These are phyloP conservation scores for Calonectria montana DNA, from an alignment of 2,329 filamentous ascomycete species.

Conservation along the genomic window DNA sequence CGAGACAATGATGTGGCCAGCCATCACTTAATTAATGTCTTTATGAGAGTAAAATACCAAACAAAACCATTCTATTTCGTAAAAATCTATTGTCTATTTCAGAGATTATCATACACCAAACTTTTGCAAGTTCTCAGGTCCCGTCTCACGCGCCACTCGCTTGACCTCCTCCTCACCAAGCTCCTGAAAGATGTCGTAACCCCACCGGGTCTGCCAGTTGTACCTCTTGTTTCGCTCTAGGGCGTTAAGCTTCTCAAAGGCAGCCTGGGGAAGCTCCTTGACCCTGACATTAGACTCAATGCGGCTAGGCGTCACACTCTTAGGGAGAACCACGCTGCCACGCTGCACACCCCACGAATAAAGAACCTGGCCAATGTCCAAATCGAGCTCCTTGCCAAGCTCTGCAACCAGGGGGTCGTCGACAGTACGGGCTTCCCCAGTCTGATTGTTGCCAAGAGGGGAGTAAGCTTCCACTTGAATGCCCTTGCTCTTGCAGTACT, in stretches of 20 bases:
- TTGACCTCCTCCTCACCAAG: constrained; percentile 50
- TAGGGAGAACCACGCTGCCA: constrained; percentile 74
- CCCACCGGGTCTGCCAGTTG: constrained; percentile 56
- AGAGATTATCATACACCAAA: constrained; percentile 34
- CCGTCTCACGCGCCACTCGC: constrained; percentile 47
- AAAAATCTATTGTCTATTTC: not conserved
- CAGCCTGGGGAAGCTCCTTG: constrained; percentile 48
- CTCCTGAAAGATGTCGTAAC: constrained; percentile 58
- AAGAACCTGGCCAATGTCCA: constrained; percentile 55
- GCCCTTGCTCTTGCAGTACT: constrained; percentile 66
- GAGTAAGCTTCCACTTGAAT: constrained; percentile 74
- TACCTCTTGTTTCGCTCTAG: constrained; percentile 57
- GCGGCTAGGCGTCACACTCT: constrained; percentile 72
- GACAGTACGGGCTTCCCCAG: constrained; percentile 57
- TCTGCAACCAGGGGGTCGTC: constrained; percentile 61
- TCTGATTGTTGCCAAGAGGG: constrained; percentile 68
- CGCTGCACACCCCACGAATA: constrained; percentile 70
- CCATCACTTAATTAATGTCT: constrained; percentile 20
- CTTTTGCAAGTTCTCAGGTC: constrained; percentile 50
- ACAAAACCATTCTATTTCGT: not conserved
- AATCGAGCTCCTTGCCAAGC: constrained; percentile 55
- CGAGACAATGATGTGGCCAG: constrained; percentile 18
- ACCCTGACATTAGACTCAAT: constrained; percentile 72
- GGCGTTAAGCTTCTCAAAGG: constrained; percentile 50
- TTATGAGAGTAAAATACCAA: not conserved